These are phyloP conservation scores for Talaromyces islandicus DNA, from an alignment of 2,329 filamentous ascomycete genomes.

Conservation along the genomic window DNA sequence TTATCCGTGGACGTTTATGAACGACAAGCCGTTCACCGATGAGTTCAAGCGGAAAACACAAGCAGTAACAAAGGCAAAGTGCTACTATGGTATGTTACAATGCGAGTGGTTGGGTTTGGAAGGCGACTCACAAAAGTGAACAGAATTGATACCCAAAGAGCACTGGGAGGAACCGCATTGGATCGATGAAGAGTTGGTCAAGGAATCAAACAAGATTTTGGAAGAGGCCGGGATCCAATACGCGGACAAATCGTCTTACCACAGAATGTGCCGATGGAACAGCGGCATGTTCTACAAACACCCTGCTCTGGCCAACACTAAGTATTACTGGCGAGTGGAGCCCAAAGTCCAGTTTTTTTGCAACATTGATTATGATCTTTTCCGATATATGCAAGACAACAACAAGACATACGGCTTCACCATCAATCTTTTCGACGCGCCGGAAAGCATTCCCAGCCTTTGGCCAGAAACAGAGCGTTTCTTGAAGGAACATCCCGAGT, in stretches of 20 bases:
- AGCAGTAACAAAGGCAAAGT: slow-evolving; percentile 81
- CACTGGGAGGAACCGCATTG: slow-evolving; percentile 90
- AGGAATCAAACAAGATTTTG: slow-evolving; percentile 76
- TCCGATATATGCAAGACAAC: slow-evolving; percentile 94
- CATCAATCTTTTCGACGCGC: slow-evolving; percentile 91
- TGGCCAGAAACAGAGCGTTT: slow-evolving; percentile 98
- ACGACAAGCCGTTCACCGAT: slow-evolving; percentile 85
- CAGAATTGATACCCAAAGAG: slow-evolving; percentile 84
- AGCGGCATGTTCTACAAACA: slow-evolving; percentile 97
- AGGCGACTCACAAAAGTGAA: slow-evolving; percentile 15
- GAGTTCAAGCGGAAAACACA: slow-evolving; percentile 83
- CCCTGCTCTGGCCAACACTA: slow-evolving; percentile 70
- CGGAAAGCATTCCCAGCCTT: slow-evolving; percentile 74
- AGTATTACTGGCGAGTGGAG: slow-evolving; percentile 98
- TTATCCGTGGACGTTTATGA: slow-evolving; percentile 99
- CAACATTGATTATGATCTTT: slow-evolving; percentile 96
- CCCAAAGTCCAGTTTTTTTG: slow-evolving; percentile 99
- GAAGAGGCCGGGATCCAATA: slow-evolving; percentile 86
- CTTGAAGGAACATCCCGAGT: slow-evolving; percentile 73
- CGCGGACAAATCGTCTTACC: slow-evolving; percentile 80
- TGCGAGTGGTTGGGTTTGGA: not conserved
- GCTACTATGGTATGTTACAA: slow-evolving; percentile 62
- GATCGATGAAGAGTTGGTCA: slow-evolving; percentile 83
- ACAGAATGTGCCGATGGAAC: slow-evolving; percentile 99
- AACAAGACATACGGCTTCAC: slow-evolving; percentile 99